phyloP scores from a whole-genome alignment of 2,329 filamentous ascomycete genomes.

The Orbilia quercus region DNA sequence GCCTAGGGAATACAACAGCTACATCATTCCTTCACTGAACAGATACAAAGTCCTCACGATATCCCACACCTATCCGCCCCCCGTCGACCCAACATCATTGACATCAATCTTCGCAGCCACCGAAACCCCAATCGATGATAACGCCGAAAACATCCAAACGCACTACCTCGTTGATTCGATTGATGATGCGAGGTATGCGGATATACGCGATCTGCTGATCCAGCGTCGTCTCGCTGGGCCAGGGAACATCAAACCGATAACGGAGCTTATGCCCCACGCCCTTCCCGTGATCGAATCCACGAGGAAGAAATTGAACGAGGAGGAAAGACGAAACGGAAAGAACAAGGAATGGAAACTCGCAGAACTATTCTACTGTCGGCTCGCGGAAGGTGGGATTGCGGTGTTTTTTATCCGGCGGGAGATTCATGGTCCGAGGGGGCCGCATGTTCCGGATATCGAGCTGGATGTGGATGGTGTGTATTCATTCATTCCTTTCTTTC shows the following conservation, averaged over 20 bases:
- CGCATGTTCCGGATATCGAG: too few relatives aligned
- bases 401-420: conserved; percentile 32
- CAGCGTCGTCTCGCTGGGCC: neutral
- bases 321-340: conserved; percentile 17
- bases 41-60: conserved; percentile 14
- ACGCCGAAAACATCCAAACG: neutral
- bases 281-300: conserved; percentile 21
- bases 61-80: too few relatives aligned
- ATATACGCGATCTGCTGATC: conserved; percentile 1
- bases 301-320: conserved; percentile 16
- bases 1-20: conserved; percentile 11
- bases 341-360: conserved; percentile 27
- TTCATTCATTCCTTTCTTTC: too few relatives aligned
- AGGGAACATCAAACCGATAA: conserved; percentile 6
- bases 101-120: neutral
- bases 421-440: conserved; percentile 1
- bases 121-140: neutral
- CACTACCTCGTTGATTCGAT: conserved; percentile 9
- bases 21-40: neutral
- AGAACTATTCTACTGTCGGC: conserved; percentile 18
- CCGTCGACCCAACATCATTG: too few relatives aligned
- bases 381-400: conserved; percentile 1
- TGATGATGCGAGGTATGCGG: neutral
- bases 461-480: too few relatives aligned
- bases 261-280: conserved; percentile 22